Evolutionary conservation across 2,329 filamentous ascomycete species (phyloP), one percentile per base, ranked within the genome.

Genomic region (Setomelanomma holmii): DNA sequence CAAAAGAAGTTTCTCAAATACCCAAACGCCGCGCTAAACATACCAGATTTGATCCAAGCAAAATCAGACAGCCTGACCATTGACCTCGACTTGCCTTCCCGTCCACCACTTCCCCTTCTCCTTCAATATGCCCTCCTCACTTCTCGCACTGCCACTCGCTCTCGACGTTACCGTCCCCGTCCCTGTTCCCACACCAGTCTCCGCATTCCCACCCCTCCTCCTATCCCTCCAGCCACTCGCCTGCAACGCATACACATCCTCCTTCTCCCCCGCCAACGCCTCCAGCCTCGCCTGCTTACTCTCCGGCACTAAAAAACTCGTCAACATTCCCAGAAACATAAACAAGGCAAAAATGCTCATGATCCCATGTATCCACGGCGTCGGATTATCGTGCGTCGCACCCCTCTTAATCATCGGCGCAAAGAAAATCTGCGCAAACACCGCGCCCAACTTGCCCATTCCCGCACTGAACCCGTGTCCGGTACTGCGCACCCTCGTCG

Each of bases 311-410:
- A 93, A 76, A 3, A 92, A 77, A 1, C 87, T 86, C 2, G 85
- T 85, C 40, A 90, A 74, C 40, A 84, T 83, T 30, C 90, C 90
- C 45, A 83, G 82, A 5, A 93, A 79, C 90, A 92, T 93, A 79
- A 93, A 92, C 8, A 91, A 79, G 0, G 89, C 88, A 72, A 90
- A 92, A 33, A 92, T 88, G 70, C 91, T 82, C 78, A 93, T 86
- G 33, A 93, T 83, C 50, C 88, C 86, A 71, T 89, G 83, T 47
- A 93, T 80, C 83, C 87, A 89, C 1, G 88, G 89, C 1, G 74
- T 79, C 0, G 82, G 82, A 17, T 78, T 75, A 14, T 78, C 72
- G 6, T 78, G 75, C 0, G 78, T 74, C 0, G 82, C 77, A 21
- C 86, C 88, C 24, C 82, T 81, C 16, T 81, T 82, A 30, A 78